A percentile compares a stretch with the other conserved stretches of the same genome.
Conservation (phyloP, 2,329 filamentous ascomycete genomes). For the Xylogone sp. region DNA sequence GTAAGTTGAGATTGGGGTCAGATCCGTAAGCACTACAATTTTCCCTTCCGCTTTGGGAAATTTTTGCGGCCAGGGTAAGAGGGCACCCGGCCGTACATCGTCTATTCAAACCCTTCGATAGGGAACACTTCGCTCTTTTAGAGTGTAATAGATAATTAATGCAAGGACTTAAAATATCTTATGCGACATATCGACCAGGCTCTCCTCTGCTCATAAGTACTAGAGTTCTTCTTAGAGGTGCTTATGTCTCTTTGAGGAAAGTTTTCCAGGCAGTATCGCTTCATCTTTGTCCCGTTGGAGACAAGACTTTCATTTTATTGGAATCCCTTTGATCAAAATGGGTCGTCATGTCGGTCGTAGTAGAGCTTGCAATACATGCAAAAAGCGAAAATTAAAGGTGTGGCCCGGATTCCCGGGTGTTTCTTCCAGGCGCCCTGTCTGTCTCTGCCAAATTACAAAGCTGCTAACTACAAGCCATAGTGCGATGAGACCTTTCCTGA, state of each 20-base stretch:
- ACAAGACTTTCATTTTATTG: not conserved
- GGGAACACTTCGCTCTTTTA: too few relatives aligned
- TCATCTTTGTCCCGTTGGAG: not conserved
- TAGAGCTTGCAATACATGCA: not conserved
- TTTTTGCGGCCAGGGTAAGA: not conserved
- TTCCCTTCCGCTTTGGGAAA: not conserved
- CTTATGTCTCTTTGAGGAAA: not conserved
- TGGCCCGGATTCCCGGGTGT: not conserved
- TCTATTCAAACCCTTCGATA: too few relatives aligned
- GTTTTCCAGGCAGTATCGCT: not conserved
- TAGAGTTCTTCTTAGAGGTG: not conserved
- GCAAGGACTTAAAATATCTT: not conserved
- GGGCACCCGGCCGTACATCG: not conserved
- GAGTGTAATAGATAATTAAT: not conserved
- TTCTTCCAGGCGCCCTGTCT: not conserved
- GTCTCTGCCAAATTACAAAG: not conserved
- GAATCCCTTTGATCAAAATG: not conserved
- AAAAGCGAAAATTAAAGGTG: not conserved
- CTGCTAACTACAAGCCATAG: not conserved
- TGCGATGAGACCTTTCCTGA: not conserved
- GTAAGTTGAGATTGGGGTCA: too few relatives aligned
- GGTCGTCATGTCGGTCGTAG: not conserved
- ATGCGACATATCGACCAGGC: not conserved
- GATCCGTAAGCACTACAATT: not conserved
- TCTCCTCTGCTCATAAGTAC: not conserved